Evolutionary conservation across 1,139 yeast species (phyloP).

Genomic region (Saccharomyces hybrid): DNA sequence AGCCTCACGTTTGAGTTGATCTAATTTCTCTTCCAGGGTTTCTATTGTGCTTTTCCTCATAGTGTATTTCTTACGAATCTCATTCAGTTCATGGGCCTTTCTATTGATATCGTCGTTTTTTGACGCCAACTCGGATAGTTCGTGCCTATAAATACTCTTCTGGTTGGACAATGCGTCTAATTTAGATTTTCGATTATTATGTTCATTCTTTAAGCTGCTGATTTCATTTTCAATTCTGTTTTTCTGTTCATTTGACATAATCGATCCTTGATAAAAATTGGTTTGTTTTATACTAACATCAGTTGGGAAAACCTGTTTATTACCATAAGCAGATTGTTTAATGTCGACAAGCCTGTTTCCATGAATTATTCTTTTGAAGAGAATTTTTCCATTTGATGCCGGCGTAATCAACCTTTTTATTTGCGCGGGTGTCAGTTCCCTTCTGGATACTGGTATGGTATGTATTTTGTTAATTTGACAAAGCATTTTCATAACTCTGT

Average conservation of each 20-base stretch:
- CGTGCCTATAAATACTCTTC: slow-evolving; percentile 16
- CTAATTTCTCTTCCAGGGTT: slow-evolving; percentile 28
- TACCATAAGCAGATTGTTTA: slow-evolving; percentile 52
- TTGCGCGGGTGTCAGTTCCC: slow-evolving; percentile 38
- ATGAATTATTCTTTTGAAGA: slow-evolving; percentile 51
- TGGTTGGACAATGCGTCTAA: slow-evolving; percentile 22
- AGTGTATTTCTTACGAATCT: slow-evolving; percentile 15
- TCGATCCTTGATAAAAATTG: slow-evolving; percentile 38
- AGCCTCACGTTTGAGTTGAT: slow-evolving; percentile 17
- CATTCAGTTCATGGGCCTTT: slow-evolving; percentile 15
- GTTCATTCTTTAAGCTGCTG: slow-evolving; percentile 10
- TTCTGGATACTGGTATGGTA: slow-evolving; percentile 53
- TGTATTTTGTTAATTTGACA: slow-evolving; percentile 53
- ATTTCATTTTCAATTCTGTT: slow-evolving; percentile 20
- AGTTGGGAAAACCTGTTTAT: slow-evolving; percentile 38
- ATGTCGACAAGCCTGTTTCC: slow-evolving; percentile 49
- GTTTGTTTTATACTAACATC: slow-evolving; percentile 22
- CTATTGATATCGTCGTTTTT: slow-evolving; percentile 14
- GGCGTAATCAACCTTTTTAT: slow-evolving; percentile 36
- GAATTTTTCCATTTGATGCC: slow-evolving; percentile 35
- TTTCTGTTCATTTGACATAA: slow-evolving; percentile 38
- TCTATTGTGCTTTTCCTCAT: slow-evolving; percentile 19
- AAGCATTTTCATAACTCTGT: slow-evolving; percentile 66
- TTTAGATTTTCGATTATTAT: slow-evolving; percentile 17
- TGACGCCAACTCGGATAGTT: slow-evolving; percentile 13